These are phyloP conservation scores for Pleochaeta shiraiana DNA, from an alignment of 2,329 filamentous ascomycete species.

Conservation along the genomic window DNA sequence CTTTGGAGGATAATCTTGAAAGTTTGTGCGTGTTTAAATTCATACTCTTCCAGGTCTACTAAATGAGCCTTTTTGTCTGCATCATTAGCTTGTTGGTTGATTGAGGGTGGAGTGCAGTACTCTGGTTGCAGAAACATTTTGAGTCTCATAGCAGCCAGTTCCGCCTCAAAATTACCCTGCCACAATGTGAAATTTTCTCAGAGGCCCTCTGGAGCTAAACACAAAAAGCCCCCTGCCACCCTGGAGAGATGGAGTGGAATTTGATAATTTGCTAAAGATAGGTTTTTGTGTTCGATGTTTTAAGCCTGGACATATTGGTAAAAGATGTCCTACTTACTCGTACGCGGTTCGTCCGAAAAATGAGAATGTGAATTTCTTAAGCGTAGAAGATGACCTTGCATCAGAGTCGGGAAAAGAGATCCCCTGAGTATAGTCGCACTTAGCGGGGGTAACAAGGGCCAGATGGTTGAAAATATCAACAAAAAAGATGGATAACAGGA, in stretches of 20 bases:
- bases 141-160: background rate
- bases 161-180: background rate
- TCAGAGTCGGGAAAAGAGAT: background rate
- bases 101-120: background rate
- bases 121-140: background rate
- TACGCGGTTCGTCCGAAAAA: no score
- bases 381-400: no score
- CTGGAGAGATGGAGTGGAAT: no score
- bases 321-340: no score
- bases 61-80: background rate
- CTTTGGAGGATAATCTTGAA: background rate
- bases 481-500: background rate
- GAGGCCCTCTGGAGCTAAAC: no score
- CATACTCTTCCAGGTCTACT: background rate
- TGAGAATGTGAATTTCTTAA: no score
- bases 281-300: no score
- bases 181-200: background rate
- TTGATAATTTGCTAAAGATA: no score
- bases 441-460: background rate
- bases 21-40: background rate
- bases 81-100: background rate
- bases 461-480: background rate
- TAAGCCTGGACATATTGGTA: no score
- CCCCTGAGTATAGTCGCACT: background rate
- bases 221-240: no score